These are phyloP conservation scores for Pascua guehoae DNA, from an alignment of 1,284 basidiomycete species.

Conservation along the genomic window DNA sequence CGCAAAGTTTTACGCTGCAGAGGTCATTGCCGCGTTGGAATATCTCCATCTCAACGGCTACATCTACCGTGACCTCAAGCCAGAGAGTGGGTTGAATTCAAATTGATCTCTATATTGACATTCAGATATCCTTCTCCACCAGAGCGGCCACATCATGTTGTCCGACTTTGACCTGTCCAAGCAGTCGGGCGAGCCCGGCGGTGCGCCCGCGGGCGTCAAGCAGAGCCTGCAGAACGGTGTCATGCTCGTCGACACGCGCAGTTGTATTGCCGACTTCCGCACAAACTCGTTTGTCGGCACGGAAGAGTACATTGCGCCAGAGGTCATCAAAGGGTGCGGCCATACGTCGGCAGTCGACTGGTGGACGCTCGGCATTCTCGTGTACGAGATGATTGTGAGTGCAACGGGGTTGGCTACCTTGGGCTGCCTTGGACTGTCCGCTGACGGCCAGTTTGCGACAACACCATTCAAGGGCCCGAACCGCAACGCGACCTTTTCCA, in stretches of 20 bases:
- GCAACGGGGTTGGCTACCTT: too few relatives aligned
- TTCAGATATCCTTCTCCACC: slow-evolving; percentile 93
- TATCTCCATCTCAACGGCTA: slow-evolving; percentile 99
- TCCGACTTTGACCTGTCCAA: slow-evolving; percentile 99
- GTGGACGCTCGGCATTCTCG: slow-evolving; percentile 98
- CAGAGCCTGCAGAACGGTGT: slow-evolving; percentile 86
- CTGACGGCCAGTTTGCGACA: slow-evolving; percentile 71
- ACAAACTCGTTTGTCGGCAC: slow-evolving; percentile 99
- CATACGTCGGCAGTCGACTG: slow-evolving; percentile 99
- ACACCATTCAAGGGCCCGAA: slow-evolving; percentile 98
- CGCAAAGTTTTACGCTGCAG: slow-evolving; percentile 95
- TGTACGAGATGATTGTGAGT: slow-evolving; percentile 99
- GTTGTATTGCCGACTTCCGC: slow-evolving; percentile 94
- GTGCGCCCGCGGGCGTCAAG: slow-evolving; percentile 84
- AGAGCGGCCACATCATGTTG: slow-evolving; percentile 98
- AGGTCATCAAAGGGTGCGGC: slow-evolving; percentile 95
- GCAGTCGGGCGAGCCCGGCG: slow-evolving; percentile 79
- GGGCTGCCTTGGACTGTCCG: too few relatives aligned
- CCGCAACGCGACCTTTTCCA: slow-evolving; percentile 92
- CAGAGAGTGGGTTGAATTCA: slow-evolving; percentile 73
- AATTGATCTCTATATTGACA: not conserved
- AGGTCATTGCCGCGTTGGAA: slow-evolving; percentile 95
- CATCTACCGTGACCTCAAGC: slow-evolving; percentile 98
- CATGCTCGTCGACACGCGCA: slow-evolving; percentile 80
- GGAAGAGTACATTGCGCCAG: slow-evolving; percentile 98